phyloP scores from a whole-genome alignment of 2,329 filamentous ascomycete species.

The Venturia pyrina region DNA sequence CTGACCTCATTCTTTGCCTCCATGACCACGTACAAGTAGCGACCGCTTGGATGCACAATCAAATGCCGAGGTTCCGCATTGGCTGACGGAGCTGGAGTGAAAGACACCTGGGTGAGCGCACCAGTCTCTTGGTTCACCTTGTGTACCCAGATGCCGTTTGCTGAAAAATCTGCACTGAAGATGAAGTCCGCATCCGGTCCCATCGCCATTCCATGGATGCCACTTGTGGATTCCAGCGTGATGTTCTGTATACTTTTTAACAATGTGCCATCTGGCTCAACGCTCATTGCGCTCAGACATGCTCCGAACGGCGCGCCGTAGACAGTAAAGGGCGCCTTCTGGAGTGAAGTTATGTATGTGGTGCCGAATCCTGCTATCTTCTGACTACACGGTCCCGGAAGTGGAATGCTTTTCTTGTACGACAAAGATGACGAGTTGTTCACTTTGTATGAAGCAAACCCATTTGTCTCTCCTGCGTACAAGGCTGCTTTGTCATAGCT shows the following conservation, averaged over 20 bases:
- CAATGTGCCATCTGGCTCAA: conserved; percentile 46
- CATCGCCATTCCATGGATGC: conserved; percentile 75
- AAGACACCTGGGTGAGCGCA: conserved; percentile 58
- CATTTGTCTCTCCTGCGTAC: conserved; percentile 1
- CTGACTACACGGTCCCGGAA: not conserved
- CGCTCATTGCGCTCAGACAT: conserved; percentile 55
- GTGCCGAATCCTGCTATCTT: conserved; percentile 43
- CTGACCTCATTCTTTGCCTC: conserved; percentile 75
- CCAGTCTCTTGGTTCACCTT: conserved; percentile 55
- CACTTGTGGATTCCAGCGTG: conserved; percentile 56
- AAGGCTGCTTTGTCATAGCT: conserved; percentile 42
- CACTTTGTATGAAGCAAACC: conserved; percentile 12
- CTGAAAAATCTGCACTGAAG: conserved; percentile 68
- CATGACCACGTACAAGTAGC: conserved; percentile 79
- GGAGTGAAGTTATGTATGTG: conserved; percentile 75
- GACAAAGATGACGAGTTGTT: conserved; percentile 46
- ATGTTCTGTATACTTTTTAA: conserved; percentile 60
- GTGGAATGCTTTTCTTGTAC: conserved; percentile 56
- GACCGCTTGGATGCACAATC: conserved; percentile 66
- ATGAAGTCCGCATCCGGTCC: conserved; percentile 63
- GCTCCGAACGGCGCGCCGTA: conserved; percentile 79
- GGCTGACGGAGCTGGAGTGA: conserved; percentile 57
- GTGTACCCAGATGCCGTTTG: conserved; percentile 78
- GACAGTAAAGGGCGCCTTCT: conserved; percentile 67
- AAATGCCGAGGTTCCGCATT: conserved; percentile 82